Base-by-base conservation (phyloP, 495 filamentous ascomycete genomes). In the Filosporella fistucella region DNA sequence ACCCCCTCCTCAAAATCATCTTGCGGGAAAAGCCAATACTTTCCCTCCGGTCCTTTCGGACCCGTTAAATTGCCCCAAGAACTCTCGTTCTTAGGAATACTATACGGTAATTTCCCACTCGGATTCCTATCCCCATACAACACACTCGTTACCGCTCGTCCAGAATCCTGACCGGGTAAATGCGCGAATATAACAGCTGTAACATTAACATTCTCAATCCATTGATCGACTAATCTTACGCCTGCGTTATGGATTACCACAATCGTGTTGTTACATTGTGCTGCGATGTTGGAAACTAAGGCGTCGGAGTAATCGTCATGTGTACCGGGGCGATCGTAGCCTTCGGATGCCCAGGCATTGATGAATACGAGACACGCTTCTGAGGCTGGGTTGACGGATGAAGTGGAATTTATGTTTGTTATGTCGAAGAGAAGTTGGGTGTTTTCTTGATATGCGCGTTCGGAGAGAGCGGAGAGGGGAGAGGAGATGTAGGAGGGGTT, bases 51-150 rank as follows among this genome's bases (percentile, higher is more conserved):
- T 63, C 55, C 3, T 64, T 34, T 1, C 41, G 49, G 51, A 10
- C 10, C 23, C 2, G 45, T 10, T 2, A 49, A 18, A 17, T 82
- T 74, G 11, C 34, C 40, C 13, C 81, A 89, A 54, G 86, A 82
- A 4, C 58, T 63, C 47, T 77, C 80, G 37, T 80, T 75, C 21
- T 69, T 66, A 8, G 80, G 80, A 14, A 88, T 76, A 1, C 78
- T 85, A 52, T 88, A 89, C 0, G 85, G 84, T 6, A 89, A 68
- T 35, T 83, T 80, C 18, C 82, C 85, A 1, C 72, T 80, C 0
- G 75, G 76, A 35, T 72, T 76, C n/a, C 63, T 60, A 9, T 76
- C 67, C 13, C 82, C 82, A 51, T 81, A 84, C 1, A 87, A 63
- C 2, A 87, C 52, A 8, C 71, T 64, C 1, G 74, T 68, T 5